phyloP scores from a whole-genome alignment of 805 yeast genomes.

The Saturnispora besseyi region DNA sequence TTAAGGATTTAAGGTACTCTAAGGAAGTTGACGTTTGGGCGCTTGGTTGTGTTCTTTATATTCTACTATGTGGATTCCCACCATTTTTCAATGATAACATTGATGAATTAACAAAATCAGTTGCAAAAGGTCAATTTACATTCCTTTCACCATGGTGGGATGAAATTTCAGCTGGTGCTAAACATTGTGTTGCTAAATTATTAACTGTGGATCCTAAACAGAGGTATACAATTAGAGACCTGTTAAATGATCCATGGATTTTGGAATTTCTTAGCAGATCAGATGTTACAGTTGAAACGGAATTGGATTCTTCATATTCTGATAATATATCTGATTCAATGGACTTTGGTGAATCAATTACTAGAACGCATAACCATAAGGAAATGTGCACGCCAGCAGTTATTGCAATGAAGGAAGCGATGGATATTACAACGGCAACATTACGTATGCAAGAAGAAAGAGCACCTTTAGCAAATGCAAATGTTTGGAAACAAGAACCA shows the following conservation, averaged over 20 bases:
- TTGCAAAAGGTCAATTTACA: conserved; percentile 69
- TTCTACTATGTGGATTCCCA: conserved; percentile 92
- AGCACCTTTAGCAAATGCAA: not conserved
- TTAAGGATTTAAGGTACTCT: conserved; percentile 84
- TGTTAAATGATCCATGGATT: conserved; percentile 73
- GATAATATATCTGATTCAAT: conserved; percentile 1
- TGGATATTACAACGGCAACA: conserved; percentile 53
- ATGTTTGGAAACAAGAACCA: not conserved
- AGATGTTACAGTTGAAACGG: conserved; percentile 12
- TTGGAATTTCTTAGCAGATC: conserved; percentile 24
- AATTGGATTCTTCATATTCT: not conserved
- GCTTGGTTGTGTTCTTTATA: conserved; percentile 89
- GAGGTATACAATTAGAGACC: conserved; percentile 64
- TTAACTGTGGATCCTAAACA: conserved; percentile 62
- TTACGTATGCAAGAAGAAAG: conserved; percentile 42
- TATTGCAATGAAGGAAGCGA: conserved; percentile 49
- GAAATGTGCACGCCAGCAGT: conserved; percentile 48
- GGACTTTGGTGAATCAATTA: conserved; percentile 5
- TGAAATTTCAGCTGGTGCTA: conserved; percentile 62
- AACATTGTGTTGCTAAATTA: conserved; percentile 55
- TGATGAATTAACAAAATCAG: conserved; percentile 65
- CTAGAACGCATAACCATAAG: conserved; percentile 8
- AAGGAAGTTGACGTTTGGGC: conserved; percentile 99
- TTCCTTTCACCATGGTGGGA: conserved; percentile 87
- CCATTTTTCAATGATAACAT: conserved; percentile 87